Evolutionary conservation across 495 filamentous ascomycete genomes (phyloP).

Genomic region (Massariosphaeria phaeospora): DNA sequence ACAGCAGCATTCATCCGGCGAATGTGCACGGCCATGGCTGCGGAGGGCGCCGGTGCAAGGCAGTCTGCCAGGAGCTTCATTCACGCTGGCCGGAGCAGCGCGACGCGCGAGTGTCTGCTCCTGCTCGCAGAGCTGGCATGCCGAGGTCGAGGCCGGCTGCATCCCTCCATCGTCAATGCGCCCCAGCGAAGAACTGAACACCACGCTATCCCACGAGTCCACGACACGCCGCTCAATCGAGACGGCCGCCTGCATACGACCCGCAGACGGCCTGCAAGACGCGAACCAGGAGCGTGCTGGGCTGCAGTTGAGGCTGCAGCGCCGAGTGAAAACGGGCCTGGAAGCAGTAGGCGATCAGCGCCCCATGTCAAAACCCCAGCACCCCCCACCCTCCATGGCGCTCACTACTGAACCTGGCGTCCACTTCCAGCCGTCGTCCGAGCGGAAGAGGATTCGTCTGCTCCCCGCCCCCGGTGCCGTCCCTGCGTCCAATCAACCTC

Average conservation of each 20-base stretch:
- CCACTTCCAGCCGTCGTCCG: background rate
- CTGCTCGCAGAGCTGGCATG: background rate
- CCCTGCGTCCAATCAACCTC: slow-evolving; percentile 2
- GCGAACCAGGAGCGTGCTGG: slow-evolving; percentile 1
- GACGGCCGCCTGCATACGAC: slow-evolving; percentile 3
- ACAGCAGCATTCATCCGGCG: slow-evolving; percentile 22
- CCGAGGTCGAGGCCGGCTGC: background rate
- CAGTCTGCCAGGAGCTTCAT: background rate
- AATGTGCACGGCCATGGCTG: background rate
- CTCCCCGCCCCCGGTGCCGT: background rate
- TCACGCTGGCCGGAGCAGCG: background rate
- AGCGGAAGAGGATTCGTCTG: too few species aligned
- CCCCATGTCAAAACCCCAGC: background rate
- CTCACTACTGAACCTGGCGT: background rate
- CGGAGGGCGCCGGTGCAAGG: slow-evolving; percentile 9
- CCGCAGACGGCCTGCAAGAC: background rate
- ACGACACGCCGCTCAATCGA: background rate
- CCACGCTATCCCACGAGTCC: background rate
- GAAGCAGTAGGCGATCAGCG: background rate
- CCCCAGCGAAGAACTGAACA: background rate
- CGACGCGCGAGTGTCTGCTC: background rate
- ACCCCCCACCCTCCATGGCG: background rate
- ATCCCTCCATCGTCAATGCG: background rate
- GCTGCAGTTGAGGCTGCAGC: background rate
- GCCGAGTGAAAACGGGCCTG: background rate